A percentile compares a stretch with the other conserved stretches of the same genome.
These are phyloP conservation scores for Alternaria sp. DNA, from an alignment of 2,329 filamentous ascomycete species.

Conservation along the genomic window DNA sequence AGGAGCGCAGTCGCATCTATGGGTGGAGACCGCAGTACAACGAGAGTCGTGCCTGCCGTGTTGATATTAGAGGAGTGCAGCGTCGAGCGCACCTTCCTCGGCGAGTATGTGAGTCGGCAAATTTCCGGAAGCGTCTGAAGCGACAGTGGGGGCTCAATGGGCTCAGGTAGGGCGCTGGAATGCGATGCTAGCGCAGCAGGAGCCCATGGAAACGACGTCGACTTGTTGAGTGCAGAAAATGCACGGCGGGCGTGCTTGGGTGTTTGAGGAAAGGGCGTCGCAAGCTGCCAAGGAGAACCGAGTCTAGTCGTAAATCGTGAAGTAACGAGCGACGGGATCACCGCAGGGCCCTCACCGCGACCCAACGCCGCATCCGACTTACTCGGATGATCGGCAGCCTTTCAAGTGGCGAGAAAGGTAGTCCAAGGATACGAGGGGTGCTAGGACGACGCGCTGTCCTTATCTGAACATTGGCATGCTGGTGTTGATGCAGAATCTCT, in stretches of 20 bases:
- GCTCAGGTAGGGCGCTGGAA: not conserved
- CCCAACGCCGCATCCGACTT: constrained; percentile 3
- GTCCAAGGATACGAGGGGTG: not conserved
- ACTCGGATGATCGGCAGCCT: constrained; percentile 8
- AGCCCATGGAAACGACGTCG: constrained; percentile 2
- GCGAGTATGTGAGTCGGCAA: not conserved
- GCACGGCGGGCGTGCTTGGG: constrained; percentile 11
- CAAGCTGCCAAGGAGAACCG: constrained; percentile 31
- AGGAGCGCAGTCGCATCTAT: constrained; percentile 16
- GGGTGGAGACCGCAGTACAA: constrained; percentile 1
- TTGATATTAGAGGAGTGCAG: not conserved
- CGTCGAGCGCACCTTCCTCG: constrained; percentile 5
- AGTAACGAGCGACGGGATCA: constrained; percentile 22
- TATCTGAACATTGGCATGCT: not conserved
- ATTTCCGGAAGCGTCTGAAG: constrained; percentile 7
- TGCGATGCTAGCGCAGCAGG: not conserved
- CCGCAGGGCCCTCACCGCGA: constrained; percentile 7
- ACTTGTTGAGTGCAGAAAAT: constrained; percentile 7
- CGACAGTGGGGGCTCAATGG: constrained; percentile 6
- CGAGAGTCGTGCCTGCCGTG: constrained; percentile 6
- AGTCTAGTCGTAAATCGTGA: constrained; percentile 14
- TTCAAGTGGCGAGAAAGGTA: not conserved
- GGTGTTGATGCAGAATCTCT: constrained; percentile 2
- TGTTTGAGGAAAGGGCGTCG: constrained; percentile 19
- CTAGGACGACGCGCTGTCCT: not conserved